Evolutionary conservation across 768 basidiomycete species (phyloP).

Genomic region (Polyporus arcularius): DNA sequence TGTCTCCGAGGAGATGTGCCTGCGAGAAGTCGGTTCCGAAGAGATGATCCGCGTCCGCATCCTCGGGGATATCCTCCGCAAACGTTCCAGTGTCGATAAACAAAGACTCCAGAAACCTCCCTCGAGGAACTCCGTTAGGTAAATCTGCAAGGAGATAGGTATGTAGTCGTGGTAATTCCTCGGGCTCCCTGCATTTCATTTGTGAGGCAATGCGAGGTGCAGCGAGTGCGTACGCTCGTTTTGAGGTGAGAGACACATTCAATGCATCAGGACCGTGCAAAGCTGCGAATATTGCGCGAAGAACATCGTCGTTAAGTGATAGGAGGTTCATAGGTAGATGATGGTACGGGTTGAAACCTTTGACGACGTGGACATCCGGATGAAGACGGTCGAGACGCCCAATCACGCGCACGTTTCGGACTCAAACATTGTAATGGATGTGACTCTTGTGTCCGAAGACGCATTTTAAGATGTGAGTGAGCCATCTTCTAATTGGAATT

Average conservation of each 20-base stretch:
- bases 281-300: conserved; percentile 1
- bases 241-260: conserved; percentile 2
- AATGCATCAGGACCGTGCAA: conserved; percentile 2
- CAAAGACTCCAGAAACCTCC: background rate
- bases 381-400: no score
- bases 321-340: background rate
- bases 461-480: no score
- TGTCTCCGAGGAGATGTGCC: background rate
- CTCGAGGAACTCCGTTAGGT: background rate
- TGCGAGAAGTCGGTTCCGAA: conserved; percentile 5
- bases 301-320: conserved; percentile 5
- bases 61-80: background rate
- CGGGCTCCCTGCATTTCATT: background rate
- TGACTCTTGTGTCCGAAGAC: no score
- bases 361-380: no score
- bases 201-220: background rate
- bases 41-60: no score
- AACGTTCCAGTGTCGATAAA: background rate
- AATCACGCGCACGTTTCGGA: no score
- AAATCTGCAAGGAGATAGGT: background rate
- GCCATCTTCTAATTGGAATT: no score
- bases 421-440: no score
- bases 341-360: no score
- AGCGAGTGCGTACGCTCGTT: background rate
- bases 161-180: background rate